A percentile compares a stretch with the other conserved stretches of the same genome.
Conservation (phyloP, 1,139 yeast genomes). For the Hansenula sp. region DNA sequence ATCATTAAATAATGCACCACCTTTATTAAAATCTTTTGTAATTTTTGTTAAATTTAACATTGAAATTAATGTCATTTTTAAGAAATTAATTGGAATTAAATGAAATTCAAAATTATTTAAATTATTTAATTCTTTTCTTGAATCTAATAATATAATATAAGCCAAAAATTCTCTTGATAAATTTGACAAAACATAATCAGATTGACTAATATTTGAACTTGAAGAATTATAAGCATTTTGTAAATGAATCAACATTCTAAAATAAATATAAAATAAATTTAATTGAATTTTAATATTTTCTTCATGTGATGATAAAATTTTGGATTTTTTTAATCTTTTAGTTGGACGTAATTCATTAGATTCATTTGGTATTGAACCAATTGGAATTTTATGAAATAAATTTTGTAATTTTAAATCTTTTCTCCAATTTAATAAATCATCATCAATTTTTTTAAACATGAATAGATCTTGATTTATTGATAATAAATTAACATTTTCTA, state of each 20-base stretch:
- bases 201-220: conserved; percentile 7
- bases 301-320: conserved; percentile 1
- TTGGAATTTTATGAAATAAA: conserved; percentile 1
- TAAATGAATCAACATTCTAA: conserved; percentile 15
- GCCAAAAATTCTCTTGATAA: conserved; percentile 4
- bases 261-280: conserved; percentile 16
- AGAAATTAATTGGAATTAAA: conserved; percentile 21
- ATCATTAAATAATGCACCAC: conserved; percentile 10
- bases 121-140: conserved; percentile 18
- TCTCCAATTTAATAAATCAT: conserved; percentile 10
- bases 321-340: conserved; percentile 2
- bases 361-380: neutral
- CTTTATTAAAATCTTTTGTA: neutral
- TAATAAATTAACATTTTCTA: conserved; percentile 11
- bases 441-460: conserved; percentile 1
- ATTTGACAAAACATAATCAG: conserved; percentile 9
- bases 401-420: conserved; percentile 2
- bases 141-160: conserved; percentile 11
- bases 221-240: conserved; percentile 5
- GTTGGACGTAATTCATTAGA: neutral
- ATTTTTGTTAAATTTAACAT: conserved; percentile 12
- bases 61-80: conserved; percentile 17
- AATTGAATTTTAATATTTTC: conserved; percentile 16
- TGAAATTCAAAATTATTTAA: conserved; percentile 22
- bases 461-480: conserved; percentile 8